Evolutionary conservation across 1,284 basidiomycete species (phyloP).

Genomic region (Malassezia globosa): DNA sequence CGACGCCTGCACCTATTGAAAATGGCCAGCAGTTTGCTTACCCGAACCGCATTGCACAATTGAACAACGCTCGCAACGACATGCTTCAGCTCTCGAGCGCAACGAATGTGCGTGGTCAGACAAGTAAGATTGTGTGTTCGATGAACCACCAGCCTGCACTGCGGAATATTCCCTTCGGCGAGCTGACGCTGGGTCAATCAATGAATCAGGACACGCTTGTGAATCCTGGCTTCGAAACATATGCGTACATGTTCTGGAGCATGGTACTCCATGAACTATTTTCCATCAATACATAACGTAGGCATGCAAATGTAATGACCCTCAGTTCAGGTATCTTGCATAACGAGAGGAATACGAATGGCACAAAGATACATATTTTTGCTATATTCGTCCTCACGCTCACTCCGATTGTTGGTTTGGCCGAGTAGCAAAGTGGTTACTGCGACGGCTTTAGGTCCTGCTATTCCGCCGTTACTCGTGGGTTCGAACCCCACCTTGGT

Average conservation of each 20-base stretch:
- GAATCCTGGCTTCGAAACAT: slow-evolving; percentile 20
- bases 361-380: too few relatives aligned
- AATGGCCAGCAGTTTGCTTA: slow-evolving; percentile 34
- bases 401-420: not conserved
- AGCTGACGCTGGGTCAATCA: slow-evolving; percentile 33
- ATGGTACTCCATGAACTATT: slow-evolving; percentile 5
- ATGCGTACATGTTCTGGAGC: slow-evolving; percentile 14
- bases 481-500: slow-evolving; percentile 21
- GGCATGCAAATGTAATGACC: not conserved
- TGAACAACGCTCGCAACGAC: slow-evolving; percentile 31
- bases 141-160: not conserved
- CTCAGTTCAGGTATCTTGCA: too few relatives aligned
- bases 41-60: slow-evolving; percentile 32
- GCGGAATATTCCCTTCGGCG: slow-evolving; percentile 19
- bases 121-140: slow-evolving; percentile 13
- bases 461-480: slow-evolving; percentile 18
- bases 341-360: too few relatives aligned
- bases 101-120: slow-evolving; percentile 30
- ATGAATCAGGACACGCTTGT: slow-evolving; percentile 21
- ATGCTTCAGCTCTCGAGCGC: slow-evolving; percentile 23
- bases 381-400: not conserved
- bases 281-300: too few relatives aligned
- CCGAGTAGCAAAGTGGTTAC: slow-evolving; percentile 21
- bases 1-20: not conserved
- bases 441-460: slow-evolving; percentile 19